Conservation (phyloP, 768 basidiomycete genomes). For the Polyporus arcularius region DNA sequence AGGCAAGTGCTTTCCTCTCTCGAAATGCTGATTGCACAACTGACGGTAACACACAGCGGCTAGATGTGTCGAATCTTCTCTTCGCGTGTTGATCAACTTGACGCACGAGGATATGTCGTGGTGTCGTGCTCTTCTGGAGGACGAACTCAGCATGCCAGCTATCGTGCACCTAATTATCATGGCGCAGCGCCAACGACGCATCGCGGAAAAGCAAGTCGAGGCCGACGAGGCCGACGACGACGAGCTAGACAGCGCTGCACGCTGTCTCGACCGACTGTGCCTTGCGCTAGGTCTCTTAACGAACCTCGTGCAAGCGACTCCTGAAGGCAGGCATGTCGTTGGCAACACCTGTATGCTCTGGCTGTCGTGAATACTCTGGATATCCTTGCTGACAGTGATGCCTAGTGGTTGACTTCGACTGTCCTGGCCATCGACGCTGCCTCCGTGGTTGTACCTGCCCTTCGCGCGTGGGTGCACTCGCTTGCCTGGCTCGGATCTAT, state of each 20-base stretch:
- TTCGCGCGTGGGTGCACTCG: conserved; percentile 44
- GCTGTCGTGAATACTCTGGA: neutral
- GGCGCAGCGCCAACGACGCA: conserved; percentile 32
- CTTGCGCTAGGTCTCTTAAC: conserved; percentile 75
- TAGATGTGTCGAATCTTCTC: conserved; percentile 54
- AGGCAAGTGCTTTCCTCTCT: conserved; percentile 6
- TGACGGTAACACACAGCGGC: conserved; percentile 31
- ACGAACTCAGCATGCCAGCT: conserved; percentile 48
- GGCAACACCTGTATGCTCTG: conserved; percentile 50
- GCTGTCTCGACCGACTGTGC: conserved; percentile 69
- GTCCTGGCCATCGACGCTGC: conserved; percentile 53
- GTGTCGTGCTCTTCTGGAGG: conserved; percentile 51
- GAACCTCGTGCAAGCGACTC: conserved; percentile 68
- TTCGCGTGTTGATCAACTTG: conserved; percentile 71
- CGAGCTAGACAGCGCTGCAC: conserved; percentile 33
- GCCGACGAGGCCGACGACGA: conserved; percentile 18
- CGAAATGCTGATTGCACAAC: neutral
- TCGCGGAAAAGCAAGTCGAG: conserved; percentile 20
- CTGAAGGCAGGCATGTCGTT: conserved; percentile 46
- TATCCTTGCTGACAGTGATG: neutral
- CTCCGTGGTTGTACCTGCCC: conserved; percentile 55
- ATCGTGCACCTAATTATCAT: conserved; percentile 48
- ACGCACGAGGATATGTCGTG: conserved; percentile 64
- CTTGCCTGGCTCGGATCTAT: conserved; percentile 55
- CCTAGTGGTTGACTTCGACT: conserved; percentile 53